A percentile compares a stretch with the other conserved stretches of the same genome.
Conservation (phyloP, 2,329 filamentous ascomycete species). For the Mariannaea elegans region DNA sequence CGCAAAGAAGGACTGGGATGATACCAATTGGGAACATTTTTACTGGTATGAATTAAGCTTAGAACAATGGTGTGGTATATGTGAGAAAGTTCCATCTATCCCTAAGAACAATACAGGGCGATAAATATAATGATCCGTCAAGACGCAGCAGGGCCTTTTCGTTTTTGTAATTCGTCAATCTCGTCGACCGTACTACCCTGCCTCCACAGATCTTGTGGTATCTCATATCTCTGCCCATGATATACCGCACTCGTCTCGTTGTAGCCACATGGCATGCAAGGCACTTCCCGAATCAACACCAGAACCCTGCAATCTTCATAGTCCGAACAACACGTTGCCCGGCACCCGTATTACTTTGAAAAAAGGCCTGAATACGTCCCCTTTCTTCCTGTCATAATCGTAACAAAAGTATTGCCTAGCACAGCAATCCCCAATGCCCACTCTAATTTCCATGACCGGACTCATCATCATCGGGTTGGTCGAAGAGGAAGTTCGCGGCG, state of each 20-base stretch:
- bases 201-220: conserved; percentile 25
- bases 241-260: conserved; percentile 27
- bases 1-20: conserved; percentile 34
- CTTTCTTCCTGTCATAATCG: conserved; percentile 39
- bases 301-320: conserved; percentile 28
- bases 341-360: conserved; percentile 35
- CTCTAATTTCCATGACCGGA: conserved; percentile 54
- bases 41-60: background rate
- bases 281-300: conserved; percentile 22
- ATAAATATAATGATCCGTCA: background rate
- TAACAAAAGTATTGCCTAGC: conserved; percentile 35
- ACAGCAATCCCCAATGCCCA: conserved; percentile 24
- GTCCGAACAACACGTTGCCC: conserved; percentile 27
- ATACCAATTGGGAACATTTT: conserved; percentile 40
- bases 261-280: conserved; percentile 27
- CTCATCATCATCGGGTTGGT: conserved; percentile 90
- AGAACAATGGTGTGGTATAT: conserved; percentile 16
- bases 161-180: conserved; percentile 36
- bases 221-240: conserved; percentile 25
- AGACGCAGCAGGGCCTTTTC: conserved; percentile 6
- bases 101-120: conserved; percentile 1
- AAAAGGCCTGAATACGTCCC: conserved; percentile 33
- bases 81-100: conserved; percentile 17
- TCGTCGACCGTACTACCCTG: conserved; percentile 35
- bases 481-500: conserved; percentile 97